These are phyloP conservation scores for Colletotrichum gloeosporioides DNA, from an alignment of 2,329 filamentous ascomycete species.

Conservation along the genomic window DNA sequence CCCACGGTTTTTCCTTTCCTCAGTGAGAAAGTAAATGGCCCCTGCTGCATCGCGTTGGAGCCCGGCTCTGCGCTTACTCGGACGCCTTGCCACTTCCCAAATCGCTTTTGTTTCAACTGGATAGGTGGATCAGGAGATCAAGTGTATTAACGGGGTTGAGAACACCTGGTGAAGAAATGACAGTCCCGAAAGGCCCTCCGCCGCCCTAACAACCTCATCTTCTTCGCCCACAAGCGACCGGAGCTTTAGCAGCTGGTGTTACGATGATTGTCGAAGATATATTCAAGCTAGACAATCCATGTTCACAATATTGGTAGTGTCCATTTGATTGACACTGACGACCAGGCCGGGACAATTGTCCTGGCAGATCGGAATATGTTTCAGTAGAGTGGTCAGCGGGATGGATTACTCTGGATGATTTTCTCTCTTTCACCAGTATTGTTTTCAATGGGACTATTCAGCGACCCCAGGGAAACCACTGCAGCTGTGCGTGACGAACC, in stretches of 20 bases:
- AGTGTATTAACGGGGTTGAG: no score
- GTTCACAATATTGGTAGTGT: no score
- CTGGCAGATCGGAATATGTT: neutral
- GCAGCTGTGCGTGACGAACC: neutral
- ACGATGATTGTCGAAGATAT: neutral
- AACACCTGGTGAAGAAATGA: no score
- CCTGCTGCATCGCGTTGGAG: neutral
- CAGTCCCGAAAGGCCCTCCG: no score
- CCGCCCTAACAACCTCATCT: neutral
- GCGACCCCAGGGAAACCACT: neutral
- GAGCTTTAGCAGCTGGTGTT: neutral
- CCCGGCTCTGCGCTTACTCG: neutral
- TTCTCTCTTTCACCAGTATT: no score
- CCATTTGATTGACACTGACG: no score
- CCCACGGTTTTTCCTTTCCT: neutral
- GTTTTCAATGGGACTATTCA: no score
- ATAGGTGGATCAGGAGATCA: no score
- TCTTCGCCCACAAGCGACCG: neutral
- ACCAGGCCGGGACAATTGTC: neutral
- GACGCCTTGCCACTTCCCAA: neutral
- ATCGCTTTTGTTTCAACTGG: no score
- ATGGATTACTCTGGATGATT: no score
- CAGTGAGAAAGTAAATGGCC: neutral
- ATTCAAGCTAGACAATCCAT: neutral
- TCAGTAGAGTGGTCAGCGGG: no score